Evolutionary conservation across 495 filamentous ascomycete species (phyloP), one percentile per base, ranked within the genome.

Genomic region (Astrothelium macrocarpum): DNA sequence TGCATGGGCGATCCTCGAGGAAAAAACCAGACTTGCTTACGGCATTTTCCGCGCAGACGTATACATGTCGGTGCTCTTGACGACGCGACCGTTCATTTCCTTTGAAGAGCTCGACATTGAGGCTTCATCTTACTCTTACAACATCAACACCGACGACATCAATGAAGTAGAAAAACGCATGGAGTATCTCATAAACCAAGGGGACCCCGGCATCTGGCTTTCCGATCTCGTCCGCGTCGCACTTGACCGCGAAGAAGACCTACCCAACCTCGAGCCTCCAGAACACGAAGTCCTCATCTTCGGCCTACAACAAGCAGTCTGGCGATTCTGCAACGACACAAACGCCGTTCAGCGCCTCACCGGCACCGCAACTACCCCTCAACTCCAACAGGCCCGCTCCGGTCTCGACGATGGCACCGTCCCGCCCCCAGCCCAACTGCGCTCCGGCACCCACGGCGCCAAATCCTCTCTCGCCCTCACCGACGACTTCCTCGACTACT

Each of bases 81-180:
- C 49, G 5, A 56, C 49, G 25, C 20, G 49, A 29, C 49, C 49
- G 29, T 56, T 56, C 49, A 56, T 56, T 20, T 56, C 49, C 7
- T 56, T 56, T 56, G 49, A 56, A 16, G 49, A 56, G 25, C 49
- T 56, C 23, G 49, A 56, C 25, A 56, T 56, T 16, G 49, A 56
- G 25, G 49, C 49, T 29, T 56, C 49, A 1, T 56, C 49, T 3
- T 56, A 56, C 25, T 56, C 49, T 29, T 56, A 56, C 16, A 56
- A 56, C 16, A 29, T 56, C 1, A 56, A 56, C 25, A 56, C 49
- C 12, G 49, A 56, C 49, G 29, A 56, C 49, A 56, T 56, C 5
- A 29, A 28, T 16, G 49, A 56, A 11, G 49, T 56, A 2, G 49
- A 56, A 29, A 16, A 4, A 0, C 49, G 49, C 4, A 56, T 56